Evolutionary conservation across 805 yeast species (phyloP).

Genomic region (Candida patagonica): DNA sequence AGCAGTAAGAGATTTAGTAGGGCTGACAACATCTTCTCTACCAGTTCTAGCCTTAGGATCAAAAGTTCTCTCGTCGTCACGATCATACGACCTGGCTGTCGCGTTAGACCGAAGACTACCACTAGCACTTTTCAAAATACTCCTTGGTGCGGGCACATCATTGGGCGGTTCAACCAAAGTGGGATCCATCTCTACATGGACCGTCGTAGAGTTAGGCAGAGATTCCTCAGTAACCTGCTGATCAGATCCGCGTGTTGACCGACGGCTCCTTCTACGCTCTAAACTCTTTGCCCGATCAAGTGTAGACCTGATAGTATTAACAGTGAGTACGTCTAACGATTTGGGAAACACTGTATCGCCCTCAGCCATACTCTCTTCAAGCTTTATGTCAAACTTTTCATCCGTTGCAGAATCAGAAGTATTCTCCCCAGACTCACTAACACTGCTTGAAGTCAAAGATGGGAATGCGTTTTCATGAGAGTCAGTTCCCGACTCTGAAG

Average conservation of each 20-base stretch:
- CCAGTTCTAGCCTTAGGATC: too few species aligned
- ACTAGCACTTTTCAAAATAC: slow-evolving; percentile 3
- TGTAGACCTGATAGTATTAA: slow-evolving; percentile 26
- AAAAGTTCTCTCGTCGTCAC: neutral
- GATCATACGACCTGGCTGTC: neutral
- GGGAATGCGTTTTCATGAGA: neutral
- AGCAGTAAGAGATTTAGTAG: slow-evolving; percentile 4
- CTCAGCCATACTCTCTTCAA: slow-evolving; percentile 2
- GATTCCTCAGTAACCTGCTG: slow-evolving; percentile 15
- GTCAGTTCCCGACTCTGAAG: neutral
- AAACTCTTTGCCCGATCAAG: slow-evolving; percentile 28
- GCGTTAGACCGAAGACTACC: slow-evolving; percentile 1
- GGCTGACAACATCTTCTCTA: neutral
- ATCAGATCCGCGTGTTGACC: slow-evolving; percentile 11
- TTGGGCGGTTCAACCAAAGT: neutral
- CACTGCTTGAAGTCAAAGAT: neutral
- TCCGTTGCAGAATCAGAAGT: neutral
- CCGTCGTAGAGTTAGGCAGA: slow-evolving; percentile 25
- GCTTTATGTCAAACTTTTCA: neutral
- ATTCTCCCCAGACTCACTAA: neutral
- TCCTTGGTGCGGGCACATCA: slow-evolving; percentile 1
- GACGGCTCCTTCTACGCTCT: slow-evolving; percentile 26
- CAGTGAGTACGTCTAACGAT: slow-evolving; percentile 24
- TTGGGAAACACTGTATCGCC: slow-evolving; percentile 27
- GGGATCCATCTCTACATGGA: slow-evolving; percentile 16